Evolutionary conservation across 192 early-diverging fungal species (phyloP), one percentile per base, ranked within the genome.

Genomic region (Backusella parvicylindrica): DNA sequence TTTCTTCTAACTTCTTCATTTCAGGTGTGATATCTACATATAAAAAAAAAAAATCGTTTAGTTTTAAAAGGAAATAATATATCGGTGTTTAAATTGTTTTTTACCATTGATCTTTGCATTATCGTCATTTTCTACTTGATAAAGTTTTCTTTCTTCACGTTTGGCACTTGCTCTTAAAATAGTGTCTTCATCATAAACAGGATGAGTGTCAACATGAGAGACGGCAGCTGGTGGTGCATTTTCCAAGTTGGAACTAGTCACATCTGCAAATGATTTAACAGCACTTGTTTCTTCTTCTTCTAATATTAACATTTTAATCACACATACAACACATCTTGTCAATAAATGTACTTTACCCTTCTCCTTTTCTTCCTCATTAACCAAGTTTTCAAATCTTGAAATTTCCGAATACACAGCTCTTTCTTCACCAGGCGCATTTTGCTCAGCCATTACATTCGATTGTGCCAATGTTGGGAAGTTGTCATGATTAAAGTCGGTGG

Each of bases 181-280:
- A 5, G 53, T 60, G 12, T 77, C 63, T 43, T 82, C 77, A 60
- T 73, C 71, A 50, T 76, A 82, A 18, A 73, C 40, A 40, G 81
- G 81, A 3, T 63, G 60, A 15, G n/a, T 3, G 30, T 75, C 64
- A 26, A 82, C 64, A 41, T 70, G 73, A 4, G 69, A 50, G 2
- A 68, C 26, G 31, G 73, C 77, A 50, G 76, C 49, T 3, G 76
- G 77, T 30, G 81, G 77, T 35, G 73, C 75, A 26, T 79, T 23
- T 1, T 76, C 64, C 38, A 76, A 37, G 32, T 82, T 68, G 11
- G 37, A 37, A 21, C 70, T 60, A 1, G 77, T 72, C 7, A 74
- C 67, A 37, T 81, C 67, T 2, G 75, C 79, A 74, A 74, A 81
- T 6, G 79, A 81, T 53, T 38, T 33, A 1, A 35, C 66, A 21